phyloP scores from a whole-genome alignment of 2,329 filamentous ascomycete genomes.

The Aspergillus sp. region DNA sequence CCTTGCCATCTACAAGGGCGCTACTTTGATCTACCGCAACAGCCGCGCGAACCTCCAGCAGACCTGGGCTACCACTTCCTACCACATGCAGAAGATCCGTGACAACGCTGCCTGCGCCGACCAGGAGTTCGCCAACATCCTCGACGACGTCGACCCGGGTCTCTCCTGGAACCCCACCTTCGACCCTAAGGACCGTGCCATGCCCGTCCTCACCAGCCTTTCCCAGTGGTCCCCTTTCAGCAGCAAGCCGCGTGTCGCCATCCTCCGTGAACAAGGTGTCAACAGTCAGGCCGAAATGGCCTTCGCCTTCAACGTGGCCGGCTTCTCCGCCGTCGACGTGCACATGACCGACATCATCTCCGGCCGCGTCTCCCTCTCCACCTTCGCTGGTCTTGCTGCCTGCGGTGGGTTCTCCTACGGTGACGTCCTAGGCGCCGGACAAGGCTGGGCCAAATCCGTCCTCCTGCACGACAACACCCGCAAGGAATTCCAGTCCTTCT shows the following conservation, averaged over 20 bases:
- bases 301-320: constrained; percentile 84
- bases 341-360: constrained; percentile 93
- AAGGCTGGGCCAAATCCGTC: constrained; percentile 93
- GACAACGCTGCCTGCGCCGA: constrained; percentile 87
- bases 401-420: constrained; percentile 96
- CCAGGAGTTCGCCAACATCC: constrained; percentile 68
- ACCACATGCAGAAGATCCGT: constrained; percentile 81
- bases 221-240: constrained; percentile 51
- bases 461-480: constrained; percentile 72
- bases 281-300: constrained; percentile 98
- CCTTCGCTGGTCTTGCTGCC: constrained; percentile 84
- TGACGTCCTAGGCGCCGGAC: constrained; percentile 85
- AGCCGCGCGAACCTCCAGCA: constrained; percentile 70
- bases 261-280: constrained; percentile 89
- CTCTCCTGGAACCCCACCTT: constrained; percentile 78
- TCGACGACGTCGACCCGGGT: constrained; percentile 71
- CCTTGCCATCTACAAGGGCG: constrained; percentile 66
- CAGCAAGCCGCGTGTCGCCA: constrained; percentile 70
- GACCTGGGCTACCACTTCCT: constrained; percentile 81
- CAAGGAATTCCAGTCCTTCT: constrained; percentile 75
- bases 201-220: constrained; percentile 61
- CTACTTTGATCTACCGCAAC: constrained; percentile 61
- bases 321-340: constrained; percentile 85
- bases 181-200: constrained; percentile 67
- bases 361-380: constrained; percentile 67